Percentiles rank a stretch among this genome's conserved stretches.
phyloP scores from a whole-genome alignment of 2,329 filamentous ascomycete genomes.

The Hypoxylon sp. region DNA sequence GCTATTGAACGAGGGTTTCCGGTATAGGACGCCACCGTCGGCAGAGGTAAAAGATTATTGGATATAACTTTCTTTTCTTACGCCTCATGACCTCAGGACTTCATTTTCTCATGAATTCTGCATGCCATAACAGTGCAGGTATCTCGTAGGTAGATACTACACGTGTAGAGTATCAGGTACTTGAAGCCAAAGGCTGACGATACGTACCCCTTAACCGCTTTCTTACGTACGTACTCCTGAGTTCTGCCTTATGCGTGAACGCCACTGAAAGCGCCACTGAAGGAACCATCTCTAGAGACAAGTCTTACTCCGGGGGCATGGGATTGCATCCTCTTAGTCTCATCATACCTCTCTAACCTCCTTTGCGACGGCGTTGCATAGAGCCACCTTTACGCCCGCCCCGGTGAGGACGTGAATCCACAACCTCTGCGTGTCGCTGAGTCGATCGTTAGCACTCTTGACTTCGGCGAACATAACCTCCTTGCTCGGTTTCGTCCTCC shows the following conservation, averaged over 20 bases:
- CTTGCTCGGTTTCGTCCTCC: constrained; percentile 65
- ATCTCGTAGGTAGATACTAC: not conserved
- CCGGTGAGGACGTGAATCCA: constrained; percentile 95
- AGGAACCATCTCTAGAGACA: constrained; percentile 9
- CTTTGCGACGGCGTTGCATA: constrained; percentile 74
- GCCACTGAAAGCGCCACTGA: constrained; percentile 30
- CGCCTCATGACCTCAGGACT: not conserved
- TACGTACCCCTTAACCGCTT: constrained; percentile 1
- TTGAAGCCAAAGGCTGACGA: constrained; percentile 13
- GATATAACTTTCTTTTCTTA: not conserved
- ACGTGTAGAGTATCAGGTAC: constrained; percentile 11
- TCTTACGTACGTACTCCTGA: constrained; percentile 7
- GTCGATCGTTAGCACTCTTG: constrained; percentile 87
- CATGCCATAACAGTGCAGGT: not conserved
- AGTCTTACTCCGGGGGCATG: constrained; percentile 2
- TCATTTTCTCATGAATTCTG: not conserved
- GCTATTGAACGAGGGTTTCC: not conserved
- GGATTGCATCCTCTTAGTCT: constrained; percentile 1
- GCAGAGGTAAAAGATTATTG: not conserved
- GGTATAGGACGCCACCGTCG: not conserved
- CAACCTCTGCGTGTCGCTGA: constrained; percentile 94
- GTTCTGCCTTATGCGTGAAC: constrained; percentile 23
- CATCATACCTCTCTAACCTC: constrained; percentile 58
- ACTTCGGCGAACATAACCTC: constrained; percentile 84
- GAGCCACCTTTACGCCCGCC: constrained; percentile 85